Evolutionary conservation across 495 filamentous ascomycete species (phyloP), one percentile per base, ranked within the genome.

Genomic region (Chaetomium fimeti): DNA sequence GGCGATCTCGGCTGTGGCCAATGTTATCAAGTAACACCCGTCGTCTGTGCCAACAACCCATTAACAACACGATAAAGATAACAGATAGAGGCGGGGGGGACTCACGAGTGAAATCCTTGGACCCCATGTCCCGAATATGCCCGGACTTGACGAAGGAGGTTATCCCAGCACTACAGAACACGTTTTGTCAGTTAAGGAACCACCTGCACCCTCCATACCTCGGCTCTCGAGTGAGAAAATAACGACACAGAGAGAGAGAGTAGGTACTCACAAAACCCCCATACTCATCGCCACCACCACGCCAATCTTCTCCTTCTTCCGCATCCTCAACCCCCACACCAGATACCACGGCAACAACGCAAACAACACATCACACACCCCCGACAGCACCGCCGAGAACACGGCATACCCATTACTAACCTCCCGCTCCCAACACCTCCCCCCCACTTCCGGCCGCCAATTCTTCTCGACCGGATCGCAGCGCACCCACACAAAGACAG

Each of bases 241-340:
- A 43, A 43, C 4, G 11, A 16, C 13, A 49, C n/a, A n/a, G n/a
- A n/a, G n/a, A n/a, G n/a, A n/a, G n/a, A n/a, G n/a, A n/a, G n/a
- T n/a, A n/a, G n/a, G 36, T 27, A 29, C 66, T 72, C 40, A 71
- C 74, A 74, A 66, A 15, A 73, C 43, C 4, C 74, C 72, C 66
- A 74, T 69, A 29, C 69, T 71, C 72, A 76, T 75, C 1, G 69
- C 73, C 24, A 71, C 42, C n/a, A 60, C 71, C 1, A 76, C 54
- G 0, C 71, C 74, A 5, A 72, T 15, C 57, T 72, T 75, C 47
- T 76, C 74, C 63, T 69, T 75, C 38, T 61, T 63, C 22, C 68
- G 58, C 64, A 76, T 71, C 27, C 61, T 52, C 52, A 75, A 45
- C 24, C 55, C 40, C 63, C 66, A 69, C 32, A 75, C 40, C 27